Percentiles rank a stretch among this genome's conserved stretches.
Conservation (phyloP, 768 basidiomycete genomes). For the Postia placenta region DNA sequence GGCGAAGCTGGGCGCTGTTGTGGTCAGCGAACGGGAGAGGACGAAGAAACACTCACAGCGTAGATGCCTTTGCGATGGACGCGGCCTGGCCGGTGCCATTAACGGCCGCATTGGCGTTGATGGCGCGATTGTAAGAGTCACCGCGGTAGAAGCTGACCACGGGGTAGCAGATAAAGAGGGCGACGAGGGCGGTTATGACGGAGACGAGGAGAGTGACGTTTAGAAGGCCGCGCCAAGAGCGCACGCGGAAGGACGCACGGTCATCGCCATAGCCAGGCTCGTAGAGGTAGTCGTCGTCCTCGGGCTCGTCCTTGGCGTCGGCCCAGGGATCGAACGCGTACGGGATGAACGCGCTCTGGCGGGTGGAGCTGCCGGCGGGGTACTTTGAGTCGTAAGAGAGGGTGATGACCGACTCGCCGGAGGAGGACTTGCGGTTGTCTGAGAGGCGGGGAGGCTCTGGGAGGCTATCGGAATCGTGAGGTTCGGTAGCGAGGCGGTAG, state of each 20-base stretch:
- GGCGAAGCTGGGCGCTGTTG: constrained; percentile 18
- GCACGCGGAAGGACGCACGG: constrained; percentile 11
- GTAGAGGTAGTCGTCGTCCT: constrained; percentile 70
- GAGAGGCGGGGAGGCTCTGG: constrained; percentile 26
- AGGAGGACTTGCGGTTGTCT: constrained; percentile 36
- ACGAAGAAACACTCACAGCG: background rate
- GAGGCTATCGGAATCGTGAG: constrained; percentile 26
- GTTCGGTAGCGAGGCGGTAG: constrained; percentile 48
- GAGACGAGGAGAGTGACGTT: constrained; percentile 68
- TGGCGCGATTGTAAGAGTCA: constrained; percentile 32
- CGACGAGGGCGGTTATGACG: constrained; percentile 55
- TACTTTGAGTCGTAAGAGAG: constrained; percentile 60
- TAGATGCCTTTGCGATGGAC: background rate
- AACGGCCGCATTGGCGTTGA: constrained; percentile 59
- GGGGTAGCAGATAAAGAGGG: constrained; percentile 81
- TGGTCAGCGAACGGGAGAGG: background rate
- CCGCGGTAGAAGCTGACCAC: constrained; percentile 50
- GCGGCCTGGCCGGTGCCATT: constrained; percentile 60
- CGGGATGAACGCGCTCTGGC: constrained; percentile 41
- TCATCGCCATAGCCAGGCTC: constrained; percentile 39
- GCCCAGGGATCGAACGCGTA: constrained; percentile 65
- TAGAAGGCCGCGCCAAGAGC: constrained; percentile 44
- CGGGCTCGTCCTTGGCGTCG: constrained; percentile 44
- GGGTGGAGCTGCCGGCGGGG: constrained; percentile 34
- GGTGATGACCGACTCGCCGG: constrained; percentile 44